A percentile compares a stretch with the other conserved stretches of the same genome.
Evolutionary conservation across 2,329 filamentous ascomycete genomes (phyloP).

Genomic region (Aspergillus sp.): DNA sequence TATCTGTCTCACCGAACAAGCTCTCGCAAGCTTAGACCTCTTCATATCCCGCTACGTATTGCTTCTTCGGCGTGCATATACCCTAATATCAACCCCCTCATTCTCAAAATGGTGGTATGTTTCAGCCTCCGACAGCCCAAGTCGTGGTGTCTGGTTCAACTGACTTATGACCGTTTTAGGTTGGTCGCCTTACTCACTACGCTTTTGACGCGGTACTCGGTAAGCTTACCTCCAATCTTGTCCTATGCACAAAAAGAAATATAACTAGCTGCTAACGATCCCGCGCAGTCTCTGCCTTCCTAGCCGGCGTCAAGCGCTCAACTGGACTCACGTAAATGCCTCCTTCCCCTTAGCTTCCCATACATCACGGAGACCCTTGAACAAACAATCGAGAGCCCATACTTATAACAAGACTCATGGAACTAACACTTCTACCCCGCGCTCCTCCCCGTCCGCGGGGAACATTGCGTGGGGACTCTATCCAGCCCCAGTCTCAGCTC

Average conservation of each 20-base stretch:
- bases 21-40: not conserved
- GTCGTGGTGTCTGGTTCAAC: not conserved
- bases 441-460: conserved; percentile 18
- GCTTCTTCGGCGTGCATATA: conserved; percentile 4
- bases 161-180: conserved; percentile 53
- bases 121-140: not conserved
- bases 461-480: conserved; percentile 30
- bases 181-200: conserved; percentile 91
- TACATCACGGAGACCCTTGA: not conserved
- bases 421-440: conserved; percentile 31
- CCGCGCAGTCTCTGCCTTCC: conserved; percentile 79
- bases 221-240: conserved; percentile 49
- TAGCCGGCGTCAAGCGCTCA: conserved; percentile 95
- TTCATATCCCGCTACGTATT: not conserved
- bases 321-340: conserved; percentile 91
- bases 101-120: conserved; percentile 10
- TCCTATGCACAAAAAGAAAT: not conserved
- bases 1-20: conserved; percentile 5
- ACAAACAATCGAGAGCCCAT: not conserved
- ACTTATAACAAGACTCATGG: not conserved
- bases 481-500: conserved; percentile 73
- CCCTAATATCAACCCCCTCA: not conserved
- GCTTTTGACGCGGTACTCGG: conserved; percentile 92
- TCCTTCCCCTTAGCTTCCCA: conserved; percentile 15
- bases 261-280: not conserved